A percentile compares a stretch with the other conserved stretches of the same genome.
phyloP scores from a whole-genome alignment of 192 early-diverging fungal genomes.

The Haplosporangium gracile region DNA sequence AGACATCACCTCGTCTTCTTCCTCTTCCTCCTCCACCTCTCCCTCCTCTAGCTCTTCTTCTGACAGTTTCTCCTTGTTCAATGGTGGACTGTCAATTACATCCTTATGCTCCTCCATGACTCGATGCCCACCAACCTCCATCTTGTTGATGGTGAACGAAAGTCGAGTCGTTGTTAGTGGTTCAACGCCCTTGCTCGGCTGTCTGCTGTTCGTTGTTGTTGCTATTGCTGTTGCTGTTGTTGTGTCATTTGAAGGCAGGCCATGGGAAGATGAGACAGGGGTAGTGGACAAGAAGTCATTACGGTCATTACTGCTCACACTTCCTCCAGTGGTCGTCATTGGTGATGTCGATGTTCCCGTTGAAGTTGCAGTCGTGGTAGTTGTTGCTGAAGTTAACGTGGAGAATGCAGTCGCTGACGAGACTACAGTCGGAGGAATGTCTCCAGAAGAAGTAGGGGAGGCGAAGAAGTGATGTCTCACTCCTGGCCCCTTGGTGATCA shows the following conservation, averaged over 20 bases:
- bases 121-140: background rate
- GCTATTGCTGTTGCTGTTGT: too few species aligned
- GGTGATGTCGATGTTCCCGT: background rate
- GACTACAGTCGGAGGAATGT: background rate
- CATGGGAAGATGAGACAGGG: background rate
- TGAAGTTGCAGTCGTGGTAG: background rate
- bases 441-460: background rate
- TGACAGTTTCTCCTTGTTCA: background rate
- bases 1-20: slow-evolving; percentile 55
- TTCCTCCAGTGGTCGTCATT: too few species aligned
- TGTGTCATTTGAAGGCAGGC: background rate
- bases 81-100: background rate
- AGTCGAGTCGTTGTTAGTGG: background rate
- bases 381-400: background rate
- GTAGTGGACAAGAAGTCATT: background rate
- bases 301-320: too few species aligned
- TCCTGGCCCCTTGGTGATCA: slow-evolving; percentile 3
- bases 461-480: background rate
- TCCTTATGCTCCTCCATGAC: background rate
- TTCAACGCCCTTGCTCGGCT: background rate
- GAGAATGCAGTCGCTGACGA: background rate
- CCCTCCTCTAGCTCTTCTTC: background rate
- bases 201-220: background rate
- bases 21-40: slow-evolving; percentile 34
- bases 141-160: background rate